Percentiles rank a stretch among this genome's conserved stretches.
Evolutionary conservation across 371 early-diverging fungal genomes (phyloP).

Genomic region (Mucor irregularis): DNA sequence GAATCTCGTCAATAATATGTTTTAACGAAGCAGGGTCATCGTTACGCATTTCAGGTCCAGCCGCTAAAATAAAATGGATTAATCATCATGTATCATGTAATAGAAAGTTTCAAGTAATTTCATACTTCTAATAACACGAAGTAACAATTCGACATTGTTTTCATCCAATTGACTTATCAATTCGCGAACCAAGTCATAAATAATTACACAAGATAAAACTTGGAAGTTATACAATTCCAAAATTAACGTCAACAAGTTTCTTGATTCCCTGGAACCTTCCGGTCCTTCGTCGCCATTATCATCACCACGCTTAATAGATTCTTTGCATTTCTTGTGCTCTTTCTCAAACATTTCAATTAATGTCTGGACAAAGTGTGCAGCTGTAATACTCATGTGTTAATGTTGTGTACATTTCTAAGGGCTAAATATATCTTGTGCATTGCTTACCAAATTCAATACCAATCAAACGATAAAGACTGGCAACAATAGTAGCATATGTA

Average conservation of each 20-base stretch:
- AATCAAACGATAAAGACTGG: slow-evolving; percentile 75
- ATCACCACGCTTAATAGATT: slow-evolving; percentile 30
- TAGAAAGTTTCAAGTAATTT: neutral
- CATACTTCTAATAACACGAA: slow-evolving; percentile 78
- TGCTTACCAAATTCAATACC: slow-evolving; percentile 83
- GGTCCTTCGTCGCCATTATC: slow-evolving; percentile 47
- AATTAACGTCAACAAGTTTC: slow-evolving; percentile 79
- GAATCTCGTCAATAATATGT: slow-evolving; percentile 78
- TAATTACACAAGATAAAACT: slow-evolving; percentile 79
- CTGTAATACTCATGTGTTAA: slow-evolving; percentile 24
- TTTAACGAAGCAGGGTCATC: slow-evolving; percentile 92
- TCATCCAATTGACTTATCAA: slow-evolving; percentile 73
- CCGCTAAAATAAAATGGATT: slow-evolving; percentile 46
- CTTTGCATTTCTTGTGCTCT: slow-evolving; percentile 22
- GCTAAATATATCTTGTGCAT: neutral
- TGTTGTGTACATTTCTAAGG: neutral
- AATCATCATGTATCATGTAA: neutral
- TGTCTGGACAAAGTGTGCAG: slow-evolving; percentile 86
- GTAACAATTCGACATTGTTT: slow-evolving; percentile 84
- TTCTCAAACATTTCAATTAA: slow-evolving; percentile 77
- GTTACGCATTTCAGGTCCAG: slow-evolving; percentile 84
- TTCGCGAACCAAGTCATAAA: slow-evolving; percentile 84
- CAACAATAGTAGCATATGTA: slow-evolving; percentile 84
- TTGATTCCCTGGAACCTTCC: slow-evolving; percentile 65
- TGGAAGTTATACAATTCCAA: slow-evolving; percentile 91